Base-by-base conservation (phyloP, 495 filamentous ascomycete genomes). In the Aspergillus funiculosus region DNA sequence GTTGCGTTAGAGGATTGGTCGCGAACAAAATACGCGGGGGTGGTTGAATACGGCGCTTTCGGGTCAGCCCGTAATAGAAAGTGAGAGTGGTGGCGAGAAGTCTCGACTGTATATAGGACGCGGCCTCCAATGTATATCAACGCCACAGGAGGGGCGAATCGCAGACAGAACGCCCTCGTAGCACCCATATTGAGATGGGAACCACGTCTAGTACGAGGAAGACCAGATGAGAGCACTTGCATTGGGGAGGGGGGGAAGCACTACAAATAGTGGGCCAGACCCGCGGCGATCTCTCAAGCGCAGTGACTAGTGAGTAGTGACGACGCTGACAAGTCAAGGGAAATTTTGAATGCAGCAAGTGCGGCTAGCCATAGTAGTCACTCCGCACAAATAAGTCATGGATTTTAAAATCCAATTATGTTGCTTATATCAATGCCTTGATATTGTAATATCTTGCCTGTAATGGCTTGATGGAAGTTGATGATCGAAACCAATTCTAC, bases 151-250 rank as follows among this genome's bases (percentile, higher is more conserved):
- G 65, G 67, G 15, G 69, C 59, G 18, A 62, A 71, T 28, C 62
- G 59, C 21, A 71, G 45, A 35, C 62, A 55, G 26, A 58, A 49
- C 24, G 51, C 56, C 54, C 45, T 64, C 30, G 60, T 47, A 47
- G 58, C 56, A 39, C 58, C 60, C 64, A 69, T 66, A 49, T 48
- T 60, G 41, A 39, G 31, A 19, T 47, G 48, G 63, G 47, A 32
- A 69, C 60, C 42, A 65, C 52, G 32, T 62, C 52, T 2, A 68
- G 81, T n/a, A 86, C 66, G 14, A 77, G 65, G 17, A 80, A 84
- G 67, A 74, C 79, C 66, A 85, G 72, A 22, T 80, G 51, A 39
- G 28, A 53, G 48, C 64, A 66, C n/a, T n/a, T n/a, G n/a, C n/a
- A n/a, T n/a, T n/a, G n/a, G n/a, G n/a, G n/a, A n/a, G n/a, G n/a